Conservation (phyloP, 495 filamentous ascomycete genomes). For the Astrocystis sublimbata region DNA sequence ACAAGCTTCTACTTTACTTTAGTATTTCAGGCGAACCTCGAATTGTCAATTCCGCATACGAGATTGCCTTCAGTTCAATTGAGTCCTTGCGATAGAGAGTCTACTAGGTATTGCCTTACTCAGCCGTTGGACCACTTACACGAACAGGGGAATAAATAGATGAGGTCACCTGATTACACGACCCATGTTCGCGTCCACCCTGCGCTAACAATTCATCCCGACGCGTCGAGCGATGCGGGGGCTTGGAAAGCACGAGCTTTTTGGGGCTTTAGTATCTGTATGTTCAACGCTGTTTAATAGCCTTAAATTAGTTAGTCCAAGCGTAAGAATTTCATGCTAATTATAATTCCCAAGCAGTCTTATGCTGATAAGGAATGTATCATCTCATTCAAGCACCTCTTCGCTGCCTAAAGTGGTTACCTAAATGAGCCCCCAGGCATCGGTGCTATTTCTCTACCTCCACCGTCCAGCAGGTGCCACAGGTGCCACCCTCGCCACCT, state of each 20-base stretch:
- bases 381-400: background rate
- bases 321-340: too few species aligned
- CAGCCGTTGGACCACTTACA: background rate
- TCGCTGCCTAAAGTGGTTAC: background rate
- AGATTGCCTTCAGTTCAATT: too few species aligned
- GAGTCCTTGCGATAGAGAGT: too few species aligned
- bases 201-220: background rate
- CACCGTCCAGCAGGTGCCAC: too few species aligned
- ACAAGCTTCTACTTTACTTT: too few species aligned
- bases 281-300: background rate
- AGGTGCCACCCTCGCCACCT: too few species aligned
- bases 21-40: too few species aligned
- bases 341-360: too few species aligned
- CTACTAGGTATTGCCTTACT: background rate
- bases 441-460: too few species aligned
- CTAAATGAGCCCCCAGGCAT: too few species aligned
- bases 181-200: conserved; percentile 1
- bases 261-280: background rate
- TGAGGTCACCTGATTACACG: conserved; percentile 13
- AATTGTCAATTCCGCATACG: too few species aligned
- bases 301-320: background rate
- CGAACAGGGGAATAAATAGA: background rate
- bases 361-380: too few species aligned
- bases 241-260: background rate
- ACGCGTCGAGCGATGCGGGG: conserved; percentile 14